Percentiles rank a stretch among this genome's conserved stretches.
phyloP scores from a whole-genome alignment of 352 stramenopile species.

The Aphanomyces stellatus region DNA sequence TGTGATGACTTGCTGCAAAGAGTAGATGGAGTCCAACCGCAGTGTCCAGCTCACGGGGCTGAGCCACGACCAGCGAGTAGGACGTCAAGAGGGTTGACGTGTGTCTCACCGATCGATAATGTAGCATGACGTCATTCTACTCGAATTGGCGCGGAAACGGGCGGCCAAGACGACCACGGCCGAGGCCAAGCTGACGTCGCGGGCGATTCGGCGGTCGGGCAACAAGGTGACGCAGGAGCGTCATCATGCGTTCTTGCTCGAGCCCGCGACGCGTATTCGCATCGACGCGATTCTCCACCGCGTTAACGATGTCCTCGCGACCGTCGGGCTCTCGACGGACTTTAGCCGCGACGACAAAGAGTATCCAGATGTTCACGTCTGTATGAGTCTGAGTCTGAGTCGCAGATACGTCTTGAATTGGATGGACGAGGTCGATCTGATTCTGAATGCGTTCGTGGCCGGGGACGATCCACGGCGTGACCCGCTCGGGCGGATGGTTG shows the following conservation, averaged over 20 bases:
- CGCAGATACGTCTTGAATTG: conserved; percentile 6
- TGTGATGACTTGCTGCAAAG: no score
- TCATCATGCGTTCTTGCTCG: conserved; percentile 8
- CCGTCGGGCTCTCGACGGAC: background rate
- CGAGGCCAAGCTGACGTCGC: conserved; percentile 4
- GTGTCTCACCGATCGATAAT: no score
- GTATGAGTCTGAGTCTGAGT: background rate
- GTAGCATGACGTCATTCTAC: background rate
- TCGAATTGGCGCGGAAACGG: background rate
- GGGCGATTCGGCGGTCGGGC: background rate
- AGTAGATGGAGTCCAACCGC: no score
- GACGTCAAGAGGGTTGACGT: no score
- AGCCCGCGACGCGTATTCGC: background rate
- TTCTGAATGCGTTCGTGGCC: background rate
- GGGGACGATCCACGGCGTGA: background rate
- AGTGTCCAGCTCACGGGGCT: no score
- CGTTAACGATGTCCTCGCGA: background rate
- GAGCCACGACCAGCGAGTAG: no score
- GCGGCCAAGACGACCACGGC: background rate
- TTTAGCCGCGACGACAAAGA: conserved; percentile 8
- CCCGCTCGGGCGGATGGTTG: conserved; percentile 9
- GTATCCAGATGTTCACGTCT: background rate
- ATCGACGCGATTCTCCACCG: conserved; percentile 4
- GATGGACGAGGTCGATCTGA: conserved; percentile 12
- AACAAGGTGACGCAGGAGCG: background rate